Conservation (phyloP, 1,284 basidiomycete genomes). For the Ganoderma resinaceum region DNA sequence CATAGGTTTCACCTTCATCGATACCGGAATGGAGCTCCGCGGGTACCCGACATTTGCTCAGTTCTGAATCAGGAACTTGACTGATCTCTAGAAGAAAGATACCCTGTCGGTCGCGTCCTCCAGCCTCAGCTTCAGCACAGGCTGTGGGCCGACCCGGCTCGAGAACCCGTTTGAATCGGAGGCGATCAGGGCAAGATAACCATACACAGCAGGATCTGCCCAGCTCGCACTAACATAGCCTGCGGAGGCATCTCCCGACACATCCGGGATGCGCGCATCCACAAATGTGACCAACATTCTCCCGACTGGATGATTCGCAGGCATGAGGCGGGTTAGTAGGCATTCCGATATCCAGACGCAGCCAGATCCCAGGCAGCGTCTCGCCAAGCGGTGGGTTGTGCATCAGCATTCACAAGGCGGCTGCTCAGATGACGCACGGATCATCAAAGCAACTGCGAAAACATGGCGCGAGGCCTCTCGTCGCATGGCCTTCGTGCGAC, state of each 20-base stretch:
- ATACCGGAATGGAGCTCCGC: not conserved
- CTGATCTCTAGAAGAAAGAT: not conserved
- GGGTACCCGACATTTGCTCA: not conserved
- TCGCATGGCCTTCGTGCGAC: slow-evolving; percentile 11
- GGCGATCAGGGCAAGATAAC: slow-evolving; percentile 17
- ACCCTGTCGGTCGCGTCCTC: not conserved
- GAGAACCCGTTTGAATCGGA: slow-evolving; percentile 18
- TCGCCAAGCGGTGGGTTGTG: not conserved
- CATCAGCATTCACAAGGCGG: slow-evolving; percentile 11
- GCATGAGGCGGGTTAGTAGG: not conserved
- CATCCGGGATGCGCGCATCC: not conserved
- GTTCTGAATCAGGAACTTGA: not conserved
- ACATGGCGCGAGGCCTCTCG: slow-evolving; percentile 1
- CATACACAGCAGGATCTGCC: slow-evolving; percentile 14
- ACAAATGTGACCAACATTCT: not conserved
- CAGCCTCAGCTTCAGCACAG: not conserved
- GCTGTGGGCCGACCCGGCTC: slow-evolving; percentile 23
- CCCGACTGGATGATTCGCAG: not conserved
- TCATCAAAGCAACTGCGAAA: slow-evolving; percentile 12
- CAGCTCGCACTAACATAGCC: slow-evolving; percentile 1
- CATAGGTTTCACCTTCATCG: not conserved
- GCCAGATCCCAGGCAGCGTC: not conserved
- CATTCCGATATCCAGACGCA: not conserved
- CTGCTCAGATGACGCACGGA: slow-evolving; percentile 8
- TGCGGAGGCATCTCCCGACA: slow-evolving; percentile 10